Evolutionary conservation across 345 rosid species (phyloP).

Genomic region (Raphanus raphanistrum): DNA sequence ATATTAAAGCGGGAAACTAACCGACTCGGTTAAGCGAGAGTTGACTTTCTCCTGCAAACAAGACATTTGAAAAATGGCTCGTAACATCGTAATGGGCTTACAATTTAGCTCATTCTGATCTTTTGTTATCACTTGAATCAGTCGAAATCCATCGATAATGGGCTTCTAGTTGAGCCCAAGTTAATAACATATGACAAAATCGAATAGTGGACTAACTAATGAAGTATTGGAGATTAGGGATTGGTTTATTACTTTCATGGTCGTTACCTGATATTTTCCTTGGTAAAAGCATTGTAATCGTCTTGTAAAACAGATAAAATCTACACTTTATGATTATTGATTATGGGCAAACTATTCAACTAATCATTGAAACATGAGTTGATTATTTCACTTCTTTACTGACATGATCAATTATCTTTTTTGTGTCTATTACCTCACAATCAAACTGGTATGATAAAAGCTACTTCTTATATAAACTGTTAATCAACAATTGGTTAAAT

Average conservation of each 20-base stretch:
- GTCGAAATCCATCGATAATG: not conserved
- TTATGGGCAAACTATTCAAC: not conserved
- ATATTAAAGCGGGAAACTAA: constrained; percentile 26
- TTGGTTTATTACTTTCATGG: not conserved
- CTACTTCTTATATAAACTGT: not conserved
- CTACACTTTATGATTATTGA: not conserved
- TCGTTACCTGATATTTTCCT: not conserved
- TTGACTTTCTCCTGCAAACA: not conserved
- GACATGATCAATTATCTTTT: not conserved
- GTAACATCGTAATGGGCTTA: not conserved
- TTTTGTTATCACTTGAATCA: not conserved
- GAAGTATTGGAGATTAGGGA: not conserved
- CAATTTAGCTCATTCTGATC: not conserved
- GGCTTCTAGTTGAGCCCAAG: not conserved
- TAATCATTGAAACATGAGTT: not conserved
- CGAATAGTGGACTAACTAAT: not conserved
- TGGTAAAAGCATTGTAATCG: not conserved
- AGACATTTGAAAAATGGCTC: not conserved
- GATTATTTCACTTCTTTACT: not conserved
- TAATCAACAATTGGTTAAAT: not conserved
- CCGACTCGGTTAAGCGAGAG: constrained; percentile 19
- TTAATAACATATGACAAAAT: not conserved
- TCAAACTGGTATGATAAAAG: not conserved
- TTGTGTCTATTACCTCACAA: not conserved
- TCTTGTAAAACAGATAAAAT: not conserved